Percentiles rank a stretch among this genome's conserved stretches.
Conservation (phyloP, 768 basidiomycete species). For the Hemileccinum rubropunctum region DNA sequence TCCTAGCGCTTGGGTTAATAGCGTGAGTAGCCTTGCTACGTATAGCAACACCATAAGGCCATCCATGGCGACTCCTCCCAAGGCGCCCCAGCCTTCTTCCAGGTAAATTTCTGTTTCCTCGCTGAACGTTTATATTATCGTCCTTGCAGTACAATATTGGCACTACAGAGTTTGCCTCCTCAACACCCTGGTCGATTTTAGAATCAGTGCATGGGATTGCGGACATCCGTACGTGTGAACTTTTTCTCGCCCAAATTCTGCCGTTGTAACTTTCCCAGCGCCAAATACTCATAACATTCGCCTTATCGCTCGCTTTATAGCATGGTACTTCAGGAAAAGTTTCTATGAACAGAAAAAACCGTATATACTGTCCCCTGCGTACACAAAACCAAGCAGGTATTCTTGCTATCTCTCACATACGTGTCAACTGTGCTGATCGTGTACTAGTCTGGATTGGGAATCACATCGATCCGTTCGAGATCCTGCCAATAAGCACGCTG, state of each 20-base stretch:
- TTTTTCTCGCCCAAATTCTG: background rate
- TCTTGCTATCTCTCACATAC: conserved; percentile 16
- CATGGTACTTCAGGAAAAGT: background rate
- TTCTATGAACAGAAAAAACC: background rate
- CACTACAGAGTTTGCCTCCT: background rate
- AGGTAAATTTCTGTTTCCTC: background rate
- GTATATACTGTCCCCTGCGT: background rate
- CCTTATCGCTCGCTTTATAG: conserved; percentile 5
- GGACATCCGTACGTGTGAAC: background rate
- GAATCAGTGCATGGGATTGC: background rate
- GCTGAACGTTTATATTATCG: background rate
- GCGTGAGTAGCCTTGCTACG: too few relatives aligned
- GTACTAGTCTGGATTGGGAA: background rate
- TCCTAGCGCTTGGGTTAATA: too few relatives aligned
- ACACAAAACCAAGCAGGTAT: conserved; percentile 2
- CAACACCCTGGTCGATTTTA: too few relatives aligned
- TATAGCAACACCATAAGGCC: too few relatives aligned
- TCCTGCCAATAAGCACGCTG: too few relatives aligned
- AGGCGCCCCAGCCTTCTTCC: too few relatives aligned
- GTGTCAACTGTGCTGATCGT: background rate
- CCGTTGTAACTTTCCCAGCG: background rate
- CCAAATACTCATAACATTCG: background rate
- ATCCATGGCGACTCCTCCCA: too few relatives aligned
- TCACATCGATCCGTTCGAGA: too few relatives aligned
- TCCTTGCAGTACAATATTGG: background rate